These are phyloP conservation scores for Forsythia suspensa DNA, from an alignment of 257 asterid species.

Conservation along the genomic window DNA sequence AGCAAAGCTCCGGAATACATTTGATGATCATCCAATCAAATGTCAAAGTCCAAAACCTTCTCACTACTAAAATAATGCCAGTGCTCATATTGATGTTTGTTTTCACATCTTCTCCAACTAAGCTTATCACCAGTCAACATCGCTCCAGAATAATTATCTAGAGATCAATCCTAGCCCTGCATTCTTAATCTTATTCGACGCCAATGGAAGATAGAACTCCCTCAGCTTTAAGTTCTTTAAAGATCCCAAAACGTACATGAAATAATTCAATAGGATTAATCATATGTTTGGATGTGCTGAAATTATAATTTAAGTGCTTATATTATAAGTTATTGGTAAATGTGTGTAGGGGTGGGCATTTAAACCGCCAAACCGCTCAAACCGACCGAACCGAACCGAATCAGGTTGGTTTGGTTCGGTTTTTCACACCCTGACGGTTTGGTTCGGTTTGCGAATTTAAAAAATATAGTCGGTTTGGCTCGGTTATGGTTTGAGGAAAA, in stretches of 20 bases:
- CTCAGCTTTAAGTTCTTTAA: background rate
- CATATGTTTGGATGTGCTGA: too few relatives aligned
- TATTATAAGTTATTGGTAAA: too few relatives aligned
- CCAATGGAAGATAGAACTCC: background rate
- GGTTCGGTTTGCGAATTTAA: too few relatives aligned
- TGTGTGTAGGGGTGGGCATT: too few relatives aligned
- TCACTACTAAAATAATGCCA: background rate
- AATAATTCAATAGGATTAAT: too few relatives aligned
- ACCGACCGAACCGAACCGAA: too few relatives aligned
- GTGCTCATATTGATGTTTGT: background rate
- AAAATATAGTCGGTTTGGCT: too few relatives aligned
- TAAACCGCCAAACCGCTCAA: too few relatives aligned
- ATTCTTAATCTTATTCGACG: background rate
- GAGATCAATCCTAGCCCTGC: background rate
- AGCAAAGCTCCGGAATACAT: background rate
- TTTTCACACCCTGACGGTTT: too few relatives aligned
- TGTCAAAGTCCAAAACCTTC: background rate
- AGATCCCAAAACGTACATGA: background rate
- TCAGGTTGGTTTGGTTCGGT: too few relatives aligned
- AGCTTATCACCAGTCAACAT: background rate
- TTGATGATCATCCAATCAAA: conserved; percentile 1
- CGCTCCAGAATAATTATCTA: background rate
- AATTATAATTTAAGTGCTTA: too few relatives aligned
- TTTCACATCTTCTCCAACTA: conserved; percentile 8
- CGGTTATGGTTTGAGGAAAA: too few relatives aligned